Percentiles rank a stretch among this genome's conserved stretches.
These are phyloP conservation scores for Penstemon newberryi DNA, from an alignment of 257 asterid genomes.

Conservation along the genomic window DNA sequence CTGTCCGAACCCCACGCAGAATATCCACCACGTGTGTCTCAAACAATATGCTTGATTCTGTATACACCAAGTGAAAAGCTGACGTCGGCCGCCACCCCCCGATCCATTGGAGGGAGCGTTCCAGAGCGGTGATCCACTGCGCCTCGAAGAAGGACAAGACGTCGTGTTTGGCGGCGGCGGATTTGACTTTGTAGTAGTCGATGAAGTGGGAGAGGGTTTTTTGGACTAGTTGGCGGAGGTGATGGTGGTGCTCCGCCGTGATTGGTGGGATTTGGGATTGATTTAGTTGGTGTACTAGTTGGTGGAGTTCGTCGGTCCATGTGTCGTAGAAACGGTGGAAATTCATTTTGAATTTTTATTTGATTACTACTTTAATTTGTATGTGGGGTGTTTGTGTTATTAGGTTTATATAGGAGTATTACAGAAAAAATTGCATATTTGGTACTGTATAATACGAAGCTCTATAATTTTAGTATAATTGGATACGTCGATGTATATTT, in stretches of 20 bases:
- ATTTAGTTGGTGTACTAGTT: slow-evolving; percentile 43
- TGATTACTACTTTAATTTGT: too few species aligned
- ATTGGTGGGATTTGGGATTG: slow-evolving; percentile 39
- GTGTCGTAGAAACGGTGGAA: slow-evolving; percentile 52
- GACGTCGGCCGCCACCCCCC: slow-evolving; percentile 95
- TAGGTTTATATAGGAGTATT: too few species aligned
- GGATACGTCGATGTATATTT: too few species aligned
- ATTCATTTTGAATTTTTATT: slow-evolving; percentile 22
- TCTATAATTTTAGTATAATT: too few species aligned
- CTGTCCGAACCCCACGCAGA: slow-evolving; percentile 60
- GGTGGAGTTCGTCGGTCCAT: slow-evolving; percentile 58
- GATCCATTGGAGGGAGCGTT: slow-evolving; percentile 77
- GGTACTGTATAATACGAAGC: too few species aligned
- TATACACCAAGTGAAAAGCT: slow-evolving; percentile 72
- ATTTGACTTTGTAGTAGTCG: slow-evolving; percentile 57
- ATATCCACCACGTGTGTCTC: slow-evolving; percentile 72
- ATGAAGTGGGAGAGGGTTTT: slow-evolving; percentile 47
- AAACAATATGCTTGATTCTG: slow-evolving; percentile 73
- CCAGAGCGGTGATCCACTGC: slow-evolving; percentile 65
- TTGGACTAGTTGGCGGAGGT: slow-evolving; percentile 42
- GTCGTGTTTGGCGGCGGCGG: slow-evolving; percentile 42
- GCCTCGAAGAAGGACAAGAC: slow-evolving; percentile 50
- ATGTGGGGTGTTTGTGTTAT: not conserved
- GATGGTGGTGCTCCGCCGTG: slow-evolving; percentile 37
- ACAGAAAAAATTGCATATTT: too few species aligned